Base-by-base conservation (phyloP, 495 filamentous ascomycete genomes). In the Viridothelium virens region DNA sequence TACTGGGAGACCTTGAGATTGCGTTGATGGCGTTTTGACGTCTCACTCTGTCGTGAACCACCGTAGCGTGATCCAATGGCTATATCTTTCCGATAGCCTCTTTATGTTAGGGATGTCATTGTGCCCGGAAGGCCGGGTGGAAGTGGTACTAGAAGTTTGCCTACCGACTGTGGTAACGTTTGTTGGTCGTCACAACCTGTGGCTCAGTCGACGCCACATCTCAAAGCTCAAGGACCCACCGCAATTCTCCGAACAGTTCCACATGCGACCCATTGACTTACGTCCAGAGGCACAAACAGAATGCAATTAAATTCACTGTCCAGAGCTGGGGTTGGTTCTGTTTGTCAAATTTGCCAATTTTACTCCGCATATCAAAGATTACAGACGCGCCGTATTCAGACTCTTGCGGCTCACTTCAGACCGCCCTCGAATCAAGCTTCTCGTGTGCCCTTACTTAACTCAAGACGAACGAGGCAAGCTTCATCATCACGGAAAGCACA, bases 1-100 rank as follows among this genome's bases (percentile, higher is more conserved):
- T 25, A 25, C 25, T 25, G 25, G 25, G 25, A 76, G 87, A 85
- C 84, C 89, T 89, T 41, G 41, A 70, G 61, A 63, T 61, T 63
- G 70, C 64, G 67, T 53, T 47, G 7, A 14, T 33, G 33, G 48
- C 11, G 38, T 66, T 25, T 62, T 11, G 59, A 38, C 6, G 9
- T 62, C 18, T 7, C 4, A 6, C 12, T 37, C n/a, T 44, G 18
- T 62, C 14, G 33, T 33, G 1, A 16, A 3, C 16, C n/a, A 33
- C 25, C 25, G 25, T 25, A 25, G 25, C 25, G 25, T 25, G 25
- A 1, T 62, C 33, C 61, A 34, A n/a, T 62, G 61, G 25, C 25
- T 25, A 25, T 25, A 25, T 25, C 25, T 25, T 25, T 25, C 25
- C 25, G 25, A 25, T 25, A 25, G 25, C 25, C 25, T 25, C 25